Evolutionary conservation across 2,329 filamentous ascomycete genomes (phyloP), one percentile per base, ranked within the genome.

Genomic region (Chaetomium globosum): DNA sequence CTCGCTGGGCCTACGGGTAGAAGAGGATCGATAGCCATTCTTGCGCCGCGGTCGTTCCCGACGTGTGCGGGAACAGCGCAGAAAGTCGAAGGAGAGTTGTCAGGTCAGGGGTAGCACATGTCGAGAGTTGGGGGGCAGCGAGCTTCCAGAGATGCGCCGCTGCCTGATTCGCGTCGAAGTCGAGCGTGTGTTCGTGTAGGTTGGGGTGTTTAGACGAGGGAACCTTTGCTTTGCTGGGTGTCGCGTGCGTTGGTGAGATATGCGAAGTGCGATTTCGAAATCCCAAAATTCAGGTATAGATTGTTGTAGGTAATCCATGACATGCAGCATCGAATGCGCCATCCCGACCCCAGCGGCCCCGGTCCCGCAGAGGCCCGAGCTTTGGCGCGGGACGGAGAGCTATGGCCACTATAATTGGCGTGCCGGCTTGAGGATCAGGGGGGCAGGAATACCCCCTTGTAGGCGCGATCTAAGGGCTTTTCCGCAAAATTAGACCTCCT

Each of bases 1-100:
- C 91, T 90, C 80, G 93, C 94, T 76, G 93, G 93, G 78, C 93
- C 91, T 81, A 93, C 88, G 78, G 94, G 93, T 77, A 93, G 90
- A 77, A 97, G 87, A 78, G 91, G 89, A 82, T 97, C 94, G 80
- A 91, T 85, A 81, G 86, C 89, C 93, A 96, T 96, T 57, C 59
- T 75, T 59, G 68, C 62, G 63, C 64, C 33, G 61, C 59, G 57
- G 48, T 67, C 72, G 71, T 73, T 65, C 71, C 71, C 68, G 52
- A 33, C 9, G 23, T 51, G 49, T 58, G 19, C 65, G 26, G 62
- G 51, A 53, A 59, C 60, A 63, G 63, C 39, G 54, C n/a, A 30
- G 51, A 26, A 46, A 48, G 39, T 39, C 36, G 33, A 43, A 33
- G 39, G 55, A 43, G 33, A 43, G 39, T 43, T 28, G 61, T 55